These are phyloP conservation scores for Periconia sp. DNA, from an alignment of 2,329 filamentous ascomycete species.

Conservation along the genomic window DNA sequence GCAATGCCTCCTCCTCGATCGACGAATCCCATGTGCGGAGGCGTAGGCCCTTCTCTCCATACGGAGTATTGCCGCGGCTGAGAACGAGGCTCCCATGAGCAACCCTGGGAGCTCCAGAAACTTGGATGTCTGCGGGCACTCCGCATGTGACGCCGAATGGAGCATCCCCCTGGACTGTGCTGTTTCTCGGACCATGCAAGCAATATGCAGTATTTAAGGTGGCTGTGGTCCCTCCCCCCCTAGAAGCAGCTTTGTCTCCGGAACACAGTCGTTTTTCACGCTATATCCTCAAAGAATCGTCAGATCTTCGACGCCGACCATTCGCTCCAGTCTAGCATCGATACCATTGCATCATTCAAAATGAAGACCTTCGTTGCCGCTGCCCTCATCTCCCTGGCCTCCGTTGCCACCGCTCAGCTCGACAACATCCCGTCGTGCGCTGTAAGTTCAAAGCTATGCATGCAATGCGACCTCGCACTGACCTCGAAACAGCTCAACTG, in stretches of 20 bases:
- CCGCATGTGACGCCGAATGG: slow-evolving; percentile 31
- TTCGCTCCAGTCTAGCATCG: slow-evolving; percentile 20
- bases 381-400: slow-evolving; percentile 50
- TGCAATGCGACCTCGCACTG: slow-evolving; percentile 15
- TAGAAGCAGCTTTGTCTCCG: slow-evolving; percentile 6
- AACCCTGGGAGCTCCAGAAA: slow-evolving; percentile 14
- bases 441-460: slow-evolving; percentile 39
- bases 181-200: slow-evolving; percentile 6
- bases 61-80: slow-evolving; percentile 8
- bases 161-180: slow-evolving; percentile 4
- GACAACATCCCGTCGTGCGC: slow-evolving; percentile 54
- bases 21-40: slow-evolving; percentile 26
- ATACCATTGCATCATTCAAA: slow-evolving; percentile 25
- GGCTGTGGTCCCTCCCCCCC: background rate
- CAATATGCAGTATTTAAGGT: slow-evolving; percentile 14
- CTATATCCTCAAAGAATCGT: slow-evolving; percentile 12
- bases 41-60: slow-evolving; percentile 1
- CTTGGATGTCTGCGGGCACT: slow-evolving; percentile 14
- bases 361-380: slow-evolving; percentile 48
- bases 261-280: slow-evolving; percentile 17
- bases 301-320: slow-evolving; percentile 9
- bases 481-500: slow-evolving; percentile 51
- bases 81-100: slow-evolving; percentile 8
- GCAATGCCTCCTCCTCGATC: slow-evolving; percentile 29
- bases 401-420: slow-evolving; percentile 54